Base-by-base conservation (phyloP, 164 flowering plant species). In the Aristolochia contorta region DNA sequence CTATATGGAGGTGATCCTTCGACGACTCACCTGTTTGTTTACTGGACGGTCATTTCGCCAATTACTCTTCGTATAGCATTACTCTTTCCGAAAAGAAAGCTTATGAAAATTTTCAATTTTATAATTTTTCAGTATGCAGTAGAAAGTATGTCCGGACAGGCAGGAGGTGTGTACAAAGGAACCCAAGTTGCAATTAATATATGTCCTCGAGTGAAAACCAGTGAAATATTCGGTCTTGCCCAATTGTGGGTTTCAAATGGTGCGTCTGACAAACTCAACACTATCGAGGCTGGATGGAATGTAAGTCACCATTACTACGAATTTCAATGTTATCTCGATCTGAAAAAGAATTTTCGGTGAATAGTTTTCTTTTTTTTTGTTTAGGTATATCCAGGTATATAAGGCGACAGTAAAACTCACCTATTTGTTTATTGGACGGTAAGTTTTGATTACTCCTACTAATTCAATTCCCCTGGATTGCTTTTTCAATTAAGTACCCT, bases 381-480 rank as follows among this genome's bases (percentile, higher is more conserved):
- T 48, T 4, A 16, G 52, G 20, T 16, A 1, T 16, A 16, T 48
- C 21, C 21, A 16, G 52, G 52, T 12, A 0, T 16, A 16, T 48
- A 16, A 5, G 54, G 54, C 5, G 54, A 50, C 16, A 10, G 22
- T n/a, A 1, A 3, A 18, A 19, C 54, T 19, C 54, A 18, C 22
- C 57, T 54, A 4, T 54, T 54, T 23, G n/a, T 54, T 19, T 53
- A 53, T 22, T 53, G 56, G 56, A 54, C 32, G 27, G 56, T 53
- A 21, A 53, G 56, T 19, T n/a, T 53, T 27, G 30, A 27, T 27
- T 27, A 27, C 3, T 27, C 5, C 5, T 27, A 27, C 4, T 23
- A 16, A 48, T n/a, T n/a, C n/a, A n/a, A n/a, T 16, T 48, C 7
- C 43, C 43, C 43, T 48, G n/a, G 9, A 48, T 16, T 19, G 16